Evolutionary conservation across 129 eudicot genomes (phyloP).

Genomic region (Chrysanthemum seticuspe): DNA sequence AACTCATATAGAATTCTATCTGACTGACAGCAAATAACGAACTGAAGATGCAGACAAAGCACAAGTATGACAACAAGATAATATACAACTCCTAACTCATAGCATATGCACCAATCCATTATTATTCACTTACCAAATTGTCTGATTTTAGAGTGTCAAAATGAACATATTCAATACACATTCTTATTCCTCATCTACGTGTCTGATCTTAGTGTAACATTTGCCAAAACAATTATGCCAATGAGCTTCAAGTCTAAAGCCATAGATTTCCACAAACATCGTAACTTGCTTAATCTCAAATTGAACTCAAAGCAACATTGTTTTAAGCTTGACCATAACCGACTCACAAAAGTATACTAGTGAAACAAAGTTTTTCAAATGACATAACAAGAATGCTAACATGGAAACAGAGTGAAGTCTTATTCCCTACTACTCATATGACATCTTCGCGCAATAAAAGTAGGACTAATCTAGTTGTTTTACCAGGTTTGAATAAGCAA

Average conservation of each 20-base stretch:
- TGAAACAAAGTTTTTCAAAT: not conserved
- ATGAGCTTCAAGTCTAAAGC: not conserved
- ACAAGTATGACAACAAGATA: not conserved
- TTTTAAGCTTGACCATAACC: not conserved
- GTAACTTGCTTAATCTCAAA: not conserved
- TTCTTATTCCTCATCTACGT: not conserved
- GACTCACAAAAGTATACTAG: not conserved
- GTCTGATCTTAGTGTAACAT: not conserved
- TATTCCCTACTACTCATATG: too few relatives aligned
- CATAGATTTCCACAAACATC: not conserved
- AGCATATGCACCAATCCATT: not conserved
- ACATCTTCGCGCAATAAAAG: too few relatives aligned
- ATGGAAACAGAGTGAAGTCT: too few relatives aligned
- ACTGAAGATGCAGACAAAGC: too few relatives aligned
- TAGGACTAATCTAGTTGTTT: too few relatives aligned
- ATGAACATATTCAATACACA: not conserved
- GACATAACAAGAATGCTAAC: not conserved
- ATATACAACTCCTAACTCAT: not conserved
- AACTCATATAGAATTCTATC: not conserved
- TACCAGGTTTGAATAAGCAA: too few relatives aligned
- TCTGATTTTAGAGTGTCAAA: too few relatives aligned
- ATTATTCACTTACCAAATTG: not conserved
- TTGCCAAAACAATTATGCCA: not conserved
- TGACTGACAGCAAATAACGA: not conserved
- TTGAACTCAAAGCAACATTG: not conserved